Percentiles rank a stretch among this genome's conserved stretches.
Conservation (phyloP, 495 filamentous ascomycete species). For the Staphylotrichum tortipilum region DNA sequence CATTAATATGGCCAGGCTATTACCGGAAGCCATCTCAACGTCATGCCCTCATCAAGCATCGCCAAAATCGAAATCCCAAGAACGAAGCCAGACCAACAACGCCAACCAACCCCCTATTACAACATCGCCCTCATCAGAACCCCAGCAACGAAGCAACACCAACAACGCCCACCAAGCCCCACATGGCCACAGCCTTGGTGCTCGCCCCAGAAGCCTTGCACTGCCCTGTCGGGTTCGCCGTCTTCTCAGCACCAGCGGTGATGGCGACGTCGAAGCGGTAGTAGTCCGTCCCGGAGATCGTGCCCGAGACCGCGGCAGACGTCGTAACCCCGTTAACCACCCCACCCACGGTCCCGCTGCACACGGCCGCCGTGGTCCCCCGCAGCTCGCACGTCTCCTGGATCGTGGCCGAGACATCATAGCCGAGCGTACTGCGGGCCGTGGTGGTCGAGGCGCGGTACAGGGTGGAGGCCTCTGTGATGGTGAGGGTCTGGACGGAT, state of each 20-base stretch:
- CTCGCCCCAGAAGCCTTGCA: background rate
- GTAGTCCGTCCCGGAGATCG: background rate
- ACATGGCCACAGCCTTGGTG: background rate
- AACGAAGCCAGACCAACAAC: background rate
- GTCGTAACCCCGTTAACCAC: background rate
- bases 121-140: background rate
- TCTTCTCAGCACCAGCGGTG: constrained; percentile 6
- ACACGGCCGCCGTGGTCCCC: background rate
- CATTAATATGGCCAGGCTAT: too few species aligned
- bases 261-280: background rate
- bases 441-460: background rate
- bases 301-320: background rate
- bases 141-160: background rate
- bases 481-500: background rate
- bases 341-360: background rate
- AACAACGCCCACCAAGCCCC: background rate
- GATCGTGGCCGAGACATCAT: background rate
- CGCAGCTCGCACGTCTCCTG: background rate
- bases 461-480: background rate
- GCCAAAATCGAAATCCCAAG: background rate
- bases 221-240: background rate
- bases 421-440: background rate
- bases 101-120: too few species aligned
- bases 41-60: too few species aligned
- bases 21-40: too few species aligned